These are phyloP conservation scores for Plenodomus tracheiphilus DNA, from an alignment of 2,329 filamentous ascomycete genomes.

Conservation along the genomic window DNA sequence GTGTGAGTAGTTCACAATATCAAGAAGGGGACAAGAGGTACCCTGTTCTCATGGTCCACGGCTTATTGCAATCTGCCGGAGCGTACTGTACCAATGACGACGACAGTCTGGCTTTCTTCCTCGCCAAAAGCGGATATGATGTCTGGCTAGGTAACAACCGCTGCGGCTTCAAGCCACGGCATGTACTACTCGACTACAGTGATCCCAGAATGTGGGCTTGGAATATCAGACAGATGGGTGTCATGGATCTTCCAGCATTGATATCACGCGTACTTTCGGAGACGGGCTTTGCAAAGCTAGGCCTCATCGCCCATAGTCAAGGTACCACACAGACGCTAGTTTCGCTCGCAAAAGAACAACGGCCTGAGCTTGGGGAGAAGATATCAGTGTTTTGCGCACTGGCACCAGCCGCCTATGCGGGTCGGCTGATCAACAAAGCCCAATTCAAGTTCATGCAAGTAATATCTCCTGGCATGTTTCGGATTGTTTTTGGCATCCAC, in stretches of 20 bases:
- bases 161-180: slow-evolving; percentile 80
- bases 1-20: slow-evolving; percentile 31
- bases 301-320: slow-evolving; percentile 84
- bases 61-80: slow-evolving; percentile 82
- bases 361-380: slow-evolving; percentile 79
- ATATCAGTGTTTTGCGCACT: slow-evolving; percentile 90
- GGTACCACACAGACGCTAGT: slow-evolving; percentile 89
- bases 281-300: slow-evolving; percentile 82
- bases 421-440: slow-evolving; percentile 79
- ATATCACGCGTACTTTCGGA: slow-evolving; percentile 77
- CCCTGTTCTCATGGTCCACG: slow-evolving; percentile 84
- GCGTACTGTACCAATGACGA: slow-evolving; percentile 92
- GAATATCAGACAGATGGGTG: slow-evolving; percentile 90
- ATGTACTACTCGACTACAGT: slow-evolving; percentile 67
- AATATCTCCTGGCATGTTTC: slow-evolving; percentile 75
- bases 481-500: slow-evolving; percentile 86
- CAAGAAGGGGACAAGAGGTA: slow-evolving; percentile 63
- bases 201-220: slow-evolving; percentile 96
- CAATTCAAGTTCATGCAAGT: slow-evolving; percentile 91
- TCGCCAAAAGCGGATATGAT: slow-evolving; percentile 90
- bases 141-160: slow-evolving; percentile 96
- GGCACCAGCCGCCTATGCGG: slow-evolving; percentile 87
- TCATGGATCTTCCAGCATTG: slow-evolving; percentile 82
- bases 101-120: slow-evolving; percentile 84
- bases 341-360: slow-evolving; percentile 84